Conservation (phyloP, 2,329 filamentous ascomycete species). For the Fusarium abutilonis region DNA sequence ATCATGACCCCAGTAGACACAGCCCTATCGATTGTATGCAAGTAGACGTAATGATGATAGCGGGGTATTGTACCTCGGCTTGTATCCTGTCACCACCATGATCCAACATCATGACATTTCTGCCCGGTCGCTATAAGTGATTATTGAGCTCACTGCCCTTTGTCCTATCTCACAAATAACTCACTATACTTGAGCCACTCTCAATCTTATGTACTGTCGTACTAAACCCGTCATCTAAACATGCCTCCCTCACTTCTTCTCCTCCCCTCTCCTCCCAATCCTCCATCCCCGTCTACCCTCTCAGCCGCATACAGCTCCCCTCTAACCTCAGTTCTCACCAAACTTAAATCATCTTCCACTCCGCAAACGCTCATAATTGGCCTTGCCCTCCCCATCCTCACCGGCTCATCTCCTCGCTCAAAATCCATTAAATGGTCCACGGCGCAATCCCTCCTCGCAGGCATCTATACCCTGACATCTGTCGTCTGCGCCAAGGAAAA, state of each 20-base stretch:
- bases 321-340: slow-evolving; percentile 63
- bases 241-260: slow-evolving; percentile 60
- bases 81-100: background rate
- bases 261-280: slow-evolving; percentile 69
- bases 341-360: slow-evolving; percentile 51
- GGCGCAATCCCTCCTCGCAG: slow-evolving; percentile 79
- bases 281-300: slow-evolving; percentile 61
- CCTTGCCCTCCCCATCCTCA: slow-evolving; percentile 70
- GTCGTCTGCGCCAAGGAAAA: slow-evolving; percentile 72
- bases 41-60: background rate
- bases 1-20: no score
- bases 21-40: background rate
- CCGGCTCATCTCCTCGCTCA: slow-evolving; percentile 54
- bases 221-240: background rate
- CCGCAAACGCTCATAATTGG: slow-evolving; percentile 61
- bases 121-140: background rate
- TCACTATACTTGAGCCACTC: background rate
- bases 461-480: slow-evolving; percentile 81
- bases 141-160: background rate
- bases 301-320: slow-evolving; percentile 69
- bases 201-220: background rate
- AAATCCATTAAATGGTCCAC: slow-evolving; percentile 68
- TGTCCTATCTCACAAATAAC: background rate
- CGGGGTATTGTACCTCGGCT: background rate
- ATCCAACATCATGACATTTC: background rate